Evolutionary conservation across 177 flowering plant genomes (phyloP), one percentile per base, ranked within the genome.

Genomic region (Vitis hybrid): DNA sequence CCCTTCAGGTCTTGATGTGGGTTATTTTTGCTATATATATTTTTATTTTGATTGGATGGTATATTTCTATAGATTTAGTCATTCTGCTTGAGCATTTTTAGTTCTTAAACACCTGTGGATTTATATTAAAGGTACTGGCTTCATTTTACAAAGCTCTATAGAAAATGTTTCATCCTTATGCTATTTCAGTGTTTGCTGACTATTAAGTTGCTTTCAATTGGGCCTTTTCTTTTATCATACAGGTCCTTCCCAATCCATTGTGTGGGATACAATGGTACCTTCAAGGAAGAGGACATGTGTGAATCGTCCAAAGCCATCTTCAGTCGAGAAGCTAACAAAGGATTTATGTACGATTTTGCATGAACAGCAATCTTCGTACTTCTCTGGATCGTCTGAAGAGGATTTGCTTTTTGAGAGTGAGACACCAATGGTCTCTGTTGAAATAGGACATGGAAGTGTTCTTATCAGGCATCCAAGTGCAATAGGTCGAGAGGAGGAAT

Each of bases 361-460:
- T 64, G 93, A 92, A 65, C 97, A 89, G 66, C 91, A 88, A 73
- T 86, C 87, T 58, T 94, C 93, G 0, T 80, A 80, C 77, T 77
- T 91, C 57, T 91, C 97, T 51, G 89, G 79, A 56, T 86, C 93
- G 49, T 87, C 97, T 10, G 97, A 93, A 63, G 98, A 92, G 74
- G 97, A 91, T 70, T 85, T 94, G 78, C 88, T 96, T 80, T 85
- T 85, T 63, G 98, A 88, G 68, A 88, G 82, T 79, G 92, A 88
- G 73, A 84, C 82, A 26, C 95, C 98, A 6, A 86, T 94, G 97
- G 91, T 85, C 21, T 93, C 98, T 69, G 91, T 90, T 76, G 99
- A 96, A 83, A 91, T 91, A 74, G 98, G 98, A 55, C 97, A 96
- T 81, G 99, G 99, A 72, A 87, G 94, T 77, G 84, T 92, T 68